Evolutionary conservation across 148 eudicot genomes (phyloP), one percentile per base, ranked within the genome.

Genomic region (Arbutus unedo): DNA sequence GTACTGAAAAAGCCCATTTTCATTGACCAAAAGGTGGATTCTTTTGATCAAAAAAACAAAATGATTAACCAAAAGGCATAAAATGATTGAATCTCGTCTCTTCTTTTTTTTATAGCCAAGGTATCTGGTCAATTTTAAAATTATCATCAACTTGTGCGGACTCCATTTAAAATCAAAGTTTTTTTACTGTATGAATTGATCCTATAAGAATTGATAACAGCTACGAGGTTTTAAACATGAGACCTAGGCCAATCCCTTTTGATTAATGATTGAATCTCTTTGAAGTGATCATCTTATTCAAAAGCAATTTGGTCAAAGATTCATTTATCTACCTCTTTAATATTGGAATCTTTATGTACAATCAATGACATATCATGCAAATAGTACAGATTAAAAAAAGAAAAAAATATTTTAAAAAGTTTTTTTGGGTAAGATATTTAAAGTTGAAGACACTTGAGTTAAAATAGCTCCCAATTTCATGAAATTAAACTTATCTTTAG

Each of bases 221-320:
- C 1, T 31, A 1, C 0, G 38, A 31, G 0, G 38, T 31, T 31
- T 31, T 1, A 31, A 31, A 31, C 0, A 31, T 0, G 38, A 31
- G 38, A 31, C 38, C 38, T 1, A 31, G 38, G 1, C 38, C 38
- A 31, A 31, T 1, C 38, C 38, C 38, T 31, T 31, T 31, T 31
- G 0, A 31, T 31, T 31, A 31, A 31, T 31, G 1, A 31, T 31
- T 31, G 38, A 66, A 66, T 66, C 71, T 66, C 71, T 66, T 66
- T 31, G 71, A 66, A 66, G 71, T 31, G 71, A 66, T 66, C 25
- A 66, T 31, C 18, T 66, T 38, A 43, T 66, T 66, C 71, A 66
- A 66, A 66, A 25, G 71, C 71, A 66, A 66, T 4, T 10, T 66
- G 44, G 71, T 66, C 71, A 66, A 66, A 66, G 71, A 66, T 66